Evolutionary conservation across 768 basidiomycete genomes (phyloP), one percentile per base, ranked within the genome.

Genomic region (Chiua virens): DNA sequence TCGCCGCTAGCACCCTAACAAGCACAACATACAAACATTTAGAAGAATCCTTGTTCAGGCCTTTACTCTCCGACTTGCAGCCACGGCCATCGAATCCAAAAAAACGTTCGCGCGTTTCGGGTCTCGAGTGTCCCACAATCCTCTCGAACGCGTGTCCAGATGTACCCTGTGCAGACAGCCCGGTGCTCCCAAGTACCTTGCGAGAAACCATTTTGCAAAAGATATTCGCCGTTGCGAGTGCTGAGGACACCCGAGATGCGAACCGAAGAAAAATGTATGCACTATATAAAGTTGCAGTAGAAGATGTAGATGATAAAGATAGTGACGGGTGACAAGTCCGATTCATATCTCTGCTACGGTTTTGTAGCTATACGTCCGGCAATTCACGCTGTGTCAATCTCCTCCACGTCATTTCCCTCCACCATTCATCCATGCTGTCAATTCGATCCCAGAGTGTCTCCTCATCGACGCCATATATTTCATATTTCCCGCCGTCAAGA

Each of bases 341-440:
- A 51, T 49, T 5, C 45, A 53, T 36, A 4, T 15, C 15, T 34
- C 30, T 27, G 20, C 42, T 42, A 15, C 15, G 34, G 4, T 17
- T 27, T 22, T 25, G 34, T 53, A 47, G 36, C 36, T 63, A 67
- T 58, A 80, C 45, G 70, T 94, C 92, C n/a, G 92, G 92, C 48
- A 94, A 69, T 68, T 95, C 92, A 64, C 92, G 76, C 56, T 86
- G 83, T 60, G 91, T 81, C 48, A 95, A 71, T 52, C 92, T 75
- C 35, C 76, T 82, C 91, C 92, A 96, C 44, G 92, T 95, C 54
- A 83, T 89, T 62, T 93, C 90, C 63, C 83, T 91, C 92, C 93
- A 95, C 91, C 89, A 92, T 36, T 92, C 90, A 18, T 87, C 83
- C 86, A 92, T 88, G 45, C 76, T 75, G 55, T 87, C 80, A 32